Evolutionary conservation across 495 filamentous ascomycete genomes (phyloP), one percentile per base, ranked within the genome.

Genomic region (Gamarada debralockiae): DNA sequence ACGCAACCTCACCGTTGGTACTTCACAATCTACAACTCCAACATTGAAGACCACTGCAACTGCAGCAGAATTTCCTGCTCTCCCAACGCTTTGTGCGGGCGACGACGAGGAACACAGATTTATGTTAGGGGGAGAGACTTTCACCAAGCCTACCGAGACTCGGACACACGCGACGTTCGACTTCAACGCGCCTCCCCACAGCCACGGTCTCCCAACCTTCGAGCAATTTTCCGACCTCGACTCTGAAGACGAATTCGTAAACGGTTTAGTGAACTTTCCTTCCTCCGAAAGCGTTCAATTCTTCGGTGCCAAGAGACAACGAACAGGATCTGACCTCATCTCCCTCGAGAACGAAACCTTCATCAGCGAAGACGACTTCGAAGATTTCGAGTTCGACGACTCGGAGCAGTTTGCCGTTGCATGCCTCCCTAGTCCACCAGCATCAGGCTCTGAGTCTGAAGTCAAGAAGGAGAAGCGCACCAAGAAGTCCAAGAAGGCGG

Each of bases 211-310:
- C 23, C 85, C 86, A 1, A 74, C 73, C 31, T 92, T 97, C 54
- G 87, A 95, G 61, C 86, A 89, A 54, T 79, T 95, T 52, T 92
- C 90, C 18, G 92, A 96, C 59, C 79, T 96, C 45, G 93, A 96
- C 68, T 92, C 88, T 0, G 92, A 96, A 31, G 90, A 93, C 75
- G 90, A 95, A 59, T 86, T 95, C 60, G 81, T 85, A 50, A 85
- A 81, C 67, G 81, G 82, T 41, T 76, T 96, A 8, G 84, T 92
- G 53, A 83, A 85, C 52, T 85, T 90, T 58, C 75, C 80, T 50
- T 67, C 80, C 29, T 75, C 74, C 25, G 74, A 76, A 37, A 85
- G 81, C 65, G 71, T 81, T 12, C 70, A 80, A 50, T 86, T 84
- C 64, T 63, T 82, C 45, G 83, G 84, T 61, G 85, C 80, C 59